Evolutionary conservation across 495 filamentous ascomycete genomes (phyloP).

Genomic region (Bacidia gigantensis): DNA sequence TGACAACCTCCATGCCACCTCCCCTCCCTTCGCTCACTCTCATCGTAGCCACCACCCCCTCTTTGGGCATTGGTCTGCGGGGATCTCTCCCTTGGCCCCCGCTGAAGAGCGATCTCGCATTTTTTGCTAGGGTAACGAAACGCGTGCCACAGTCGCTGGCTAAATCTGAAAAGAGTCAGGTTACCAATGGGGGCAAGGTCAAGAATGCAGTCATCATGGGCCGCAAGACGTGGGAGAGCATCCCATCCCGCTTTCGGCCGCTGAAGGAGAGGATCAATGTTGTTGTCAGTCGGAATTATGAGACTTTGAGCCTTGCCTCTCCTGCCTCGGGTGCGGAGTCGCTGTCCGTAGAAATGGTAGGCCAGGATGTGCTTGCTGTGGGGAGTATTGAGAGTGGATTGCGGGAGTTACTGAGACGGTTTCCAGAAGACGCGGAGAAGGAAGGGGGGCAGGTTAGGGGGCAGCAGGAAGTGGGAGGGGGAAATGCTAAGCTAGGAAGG

Average conservation of each 20-base stretch:
- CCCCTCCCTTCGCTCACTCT: conserved; percentile 46
- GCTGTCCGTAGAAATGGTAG: conserved; percentile 16
- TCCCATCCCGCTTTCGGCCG: conserved; percentile 65
- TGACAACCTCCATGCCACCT: conserved; percentile 19
- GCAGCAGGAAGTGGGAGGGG: conserved; percentile 13
- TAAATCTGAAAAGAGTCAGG: neutral
- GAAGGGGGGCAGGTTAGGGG: neutral
- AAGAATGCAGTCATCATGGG: conserved; percentile 89
- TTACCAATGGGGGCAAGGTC: neutral
- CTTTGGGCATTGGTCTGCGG: conserved; percentile 73
- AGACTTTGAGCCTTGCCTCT: conserved; percentile 16
- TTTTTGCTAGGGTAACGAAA: conserved; percentile 84
- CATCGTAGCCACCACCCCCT: conserved; percentile 55
- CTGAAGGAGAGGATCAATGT: conserved; percentile 65
- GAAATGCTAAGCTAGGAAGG: conserved; percentile 25
- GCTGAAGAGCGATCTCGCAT: conserved; percentile 79
- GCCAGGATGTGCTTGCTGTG: conserved; percentile 15
- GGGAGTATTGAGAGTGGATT: conserved; percentile 46
- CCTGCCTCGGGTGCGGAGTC: conserved; percentile 19
- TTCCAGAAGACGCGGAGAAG: conserved; percentile 11
- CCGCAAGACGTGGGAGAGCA: conserved; percentile 85
- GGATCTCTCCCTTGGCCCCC: conserved; percentile 80
- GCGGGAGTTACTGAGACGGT: conserved; percentile 20
- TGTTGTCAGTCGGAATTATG: conserved; percentile 46
- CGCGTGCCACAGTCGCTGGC: conserved; percentile 28